Conservation (phyloP, 768 basidiomycete genomes). For the Dentipellis sp. region DNA sequence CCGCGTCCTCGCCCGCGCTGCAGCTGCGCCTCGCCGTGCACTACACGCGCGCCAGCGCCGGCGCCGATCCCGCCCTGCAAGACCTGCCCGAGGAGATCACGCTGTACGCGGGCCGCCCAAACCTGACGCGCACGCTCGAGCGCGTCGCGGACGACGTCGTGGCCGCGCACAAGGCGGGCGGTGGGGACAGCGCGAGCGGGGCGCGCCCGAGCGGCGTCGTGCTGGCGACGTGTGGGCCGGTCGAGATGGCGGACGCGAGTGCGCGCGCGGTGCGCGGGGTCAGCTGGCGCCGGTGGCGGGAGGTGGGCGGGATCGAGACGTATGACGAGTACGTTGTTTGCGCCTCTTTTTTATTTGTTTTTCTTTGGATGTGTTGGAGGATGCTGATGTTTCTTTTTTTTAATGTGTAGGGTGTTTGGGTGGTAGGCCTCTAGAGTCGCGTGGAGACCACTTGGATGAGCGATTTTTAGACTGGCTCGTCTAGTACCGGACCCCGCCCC, state of each 20-base stretch:
- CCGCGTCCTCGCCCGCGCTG: background rate
- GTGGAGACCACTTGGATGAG: too few species aligned
- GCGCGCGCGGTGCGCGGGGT: constrained; percentile 26
- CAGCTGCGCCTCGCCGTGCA: background rate
- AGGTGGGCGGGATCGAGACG: constrained; percentile 14
- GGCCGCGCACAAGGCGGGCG: constrained; percentile 12
- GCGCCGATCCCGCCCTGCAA: background rate
- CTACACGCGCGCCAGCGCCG: background rate
- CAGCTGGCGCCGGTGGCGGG: constrained; percentile 19
- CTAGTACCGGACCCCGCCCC: too few species aligned
- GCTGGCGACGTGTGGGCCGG: constrained; percentile 35
- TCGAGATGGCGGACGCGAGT: constrained; percentile 28
- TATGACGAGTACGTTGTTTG: constrained; percentile 13
- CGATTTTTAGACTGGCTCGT: too few species aligned
- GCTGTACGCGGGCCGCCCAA: constrained; percentile 22
- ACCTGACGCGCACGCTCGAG: constrained; percentile 14
- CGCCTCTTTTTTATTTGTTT: background rate
- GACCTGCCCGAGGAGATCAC: constrained; percentile 18
- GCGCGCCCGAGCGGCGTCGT: constrained; percentile 23
- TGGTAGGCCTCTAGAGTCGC: background rate
- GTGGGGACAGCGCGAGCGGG: too few species aligned
- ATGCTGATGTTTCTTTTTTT: background rate
- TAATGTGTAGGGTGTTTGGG: background rate
- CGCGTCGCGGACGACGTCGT: constrained; percentile 17
- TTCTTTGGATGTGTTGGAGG: too few species aligned